A percentile compares a stretch with the other conserved stretches of the same genome.
phyloP scores from a whole-genome alignment of 495 filamentous ascomycete genomes.

The Trichoderma asperelloides region DNA sequence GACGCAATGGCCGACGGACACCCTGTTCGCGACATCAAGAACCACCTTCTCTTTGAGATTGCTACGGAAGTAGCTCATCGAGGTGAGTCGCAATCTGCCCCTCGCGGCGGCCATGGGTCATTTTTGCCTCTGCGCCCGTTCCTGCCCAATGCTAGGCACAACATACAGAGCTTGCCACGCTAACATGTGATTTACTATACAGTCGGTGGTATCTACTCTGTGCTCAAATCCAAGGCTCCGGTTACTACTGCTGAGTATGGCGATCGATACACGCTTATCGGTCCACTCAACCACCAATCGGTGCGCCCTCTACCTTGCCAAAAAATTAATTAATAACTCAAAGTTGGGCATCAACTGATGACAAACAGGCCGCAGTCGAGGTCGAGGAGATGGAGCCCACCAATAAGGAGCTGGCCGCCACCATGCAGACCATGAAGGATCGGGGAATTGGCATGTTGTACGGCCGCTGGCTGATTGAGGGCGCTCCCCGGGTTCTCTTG shows the following conservation, averaged over 20 bases:
- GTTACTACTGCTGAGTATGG: slow-evolving; percentile 98
- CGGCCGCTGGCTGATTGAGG: slow-evolving; percentile 95
- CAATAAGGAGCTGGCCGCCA: slow-evolving; percentile 67
- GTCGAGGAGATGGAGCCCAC: slow-evolving; percentile 86
- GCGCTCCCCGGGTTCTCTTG: slow-evolving; percentile 83
- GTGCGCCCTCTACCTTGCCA: slow-evolving; percentile 36
- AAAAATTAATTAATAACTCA: slow-evolving; percentile 4
- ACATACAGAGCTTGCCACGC: background rate
- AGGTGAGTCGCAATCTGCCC: slow-evolving; percentile 41
- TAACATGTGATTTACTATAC: slow-evolving; percentile 12
- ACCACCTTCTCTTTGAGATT: slow-evolving; percentile 73
- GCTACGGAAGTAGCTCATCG: slow-evolving; percentile 96
- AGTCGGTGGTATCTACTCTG: slow-evolving; percentile 98
- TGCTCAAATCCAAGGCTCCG: slow-evolving; percentile 96
- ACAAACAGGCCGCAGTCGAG: slow-evolving; percentile 73
- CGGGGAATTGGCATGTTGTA: slow-evolving; percentile 87
- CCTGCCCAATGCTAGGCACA: background rate
- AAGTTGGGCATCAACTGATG: slow-evolving; percentile 5
- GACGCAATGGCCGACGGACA: slow-evolving; percentile 25
- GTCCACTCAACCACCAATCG: slow-evolving; percentile 83
- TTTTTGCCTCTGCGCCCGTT: background rate
- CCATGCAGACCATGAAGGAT: slow-evolving; percentile 81
- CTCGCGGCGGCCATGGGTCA: background rate
- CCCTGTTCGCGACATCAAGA: slow-evolving; percentile 38
- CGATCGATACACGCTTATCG: slow-evolving; percentile 90